Evolutionary conservation across 192 early-diverging fungal species (phyloP).

Genomic region (Backusella mclennaniae): DNA sequence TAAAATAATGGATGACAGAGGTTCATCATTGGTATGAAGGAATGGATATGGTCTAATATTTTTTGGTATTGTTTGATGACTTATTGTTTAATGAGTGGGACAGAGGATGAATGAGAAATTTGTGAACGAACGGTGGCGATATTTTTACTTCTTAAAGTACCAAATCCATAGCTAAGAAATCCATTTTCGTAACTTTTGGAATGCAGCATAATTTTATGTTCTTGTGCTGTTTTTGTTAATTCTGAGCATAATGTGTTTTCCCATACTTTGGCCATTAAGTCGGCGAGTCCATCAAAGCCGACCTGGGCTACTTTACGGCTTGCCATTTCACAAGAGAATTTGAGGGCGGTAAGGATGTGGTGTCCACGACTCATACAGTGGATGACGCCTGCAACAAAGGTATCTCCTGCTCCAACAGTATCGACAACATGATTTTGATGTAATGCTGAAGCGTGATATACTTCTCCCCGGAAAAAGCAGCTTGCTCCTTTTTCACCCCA

Average conservation of each 20-base stretch:
- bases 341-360: slow-evolving; percentile 25
- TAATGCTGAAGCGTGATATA: slow-evolving; percentile 32
- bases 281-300: slow-evolving; percentile 39
- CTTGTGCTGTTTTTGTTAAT: slow-evolving; percentile 1
- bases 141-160: slow-evolving; percentile 1
- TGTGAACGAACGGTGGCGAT: neutral
- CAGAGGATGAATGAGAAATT: slow-evolving; percentile 10
- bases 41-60: neutral
- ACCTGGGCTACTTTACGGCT: slow-evolving; percentile 47
- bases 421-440: slow-evolving; percentile 37
- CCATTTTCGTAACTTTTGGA: slow-evolving; percentile 14
- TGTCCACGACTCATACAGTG: slow-evolving; percentile 31
- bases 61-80: neutral
- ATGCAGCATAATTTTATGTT: neutral
- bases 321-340: slow-evolving; percentile 47
- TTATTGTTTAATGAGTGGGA: slow-evolving; percentile 6
- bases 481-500: slow-evolving; percentile 61
- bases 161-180: neutral
- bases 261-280: slow-evolving; percentile 1
- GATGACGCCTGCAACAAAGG: slow-evolving; percentile 56
- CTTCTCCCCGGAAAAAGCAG: slow-evolving; percentile 36
- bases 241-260: neutral
- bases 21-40: neutral
- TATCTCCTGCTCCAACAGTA: slow-evolving; percentile 54
- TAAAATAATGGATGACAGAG: neutral